These are phyloP conservation scores for Moesziomyces parantarcticus DNA, from an alignment of 1,284 basidiomycete genomes.

Conservation along the genomic window DNA sequence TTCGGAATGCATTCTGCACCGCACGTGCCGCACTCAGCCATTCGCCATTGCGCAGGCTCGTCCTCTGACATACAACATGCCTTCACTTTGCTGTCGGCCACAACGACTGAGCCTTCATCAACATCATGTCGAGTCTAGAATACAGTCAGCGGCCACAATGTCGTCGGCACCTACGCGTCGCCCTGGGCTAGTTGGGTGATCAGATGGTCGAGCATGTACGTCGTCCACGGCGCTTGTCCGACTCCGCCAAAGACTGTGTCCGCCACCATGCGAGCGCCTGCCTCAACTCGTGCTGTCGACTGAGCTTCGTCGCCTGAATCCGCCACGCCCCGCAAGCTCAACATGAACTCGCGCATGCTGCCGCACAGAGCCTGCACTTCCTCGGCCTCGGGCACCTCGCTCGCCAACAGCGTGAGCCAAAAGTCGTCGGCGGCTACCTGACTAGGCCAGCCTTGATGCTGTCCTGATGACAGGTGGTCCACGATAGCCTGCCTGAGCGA, in stretches of 20 bases:
- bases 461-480: conserved; percentile 1
- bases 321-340: background rate
- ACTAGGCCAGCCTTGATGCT: background rate
- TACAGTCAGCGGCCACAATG: too few relatives aligned
- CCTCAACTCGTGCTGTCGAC: background rate
- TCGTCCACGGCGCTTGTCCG: conserved; percentile 21
- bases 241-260: conserved; percentile 26
- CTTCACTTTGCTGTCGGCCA: too few relatives aligned
- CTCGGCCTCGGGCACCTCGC: conserved; percentile 17
- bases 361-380: conserved; percentile 20
- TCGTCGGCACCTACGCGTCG: too few relatives aligned
- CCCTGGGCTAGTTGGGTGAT: conserved; percentile 3
- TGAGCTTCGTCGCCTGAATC: background rate
- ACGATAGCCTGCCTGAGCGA: conserved; percentile 7
- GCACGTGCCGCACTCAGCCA: background rate
- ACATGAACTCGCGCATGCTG: conserved; percentile 14
- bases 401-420: conserved; percentile 12
- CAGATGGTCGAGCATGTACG: conserved; percentile 22
- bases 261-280: conserved; percentile 10
- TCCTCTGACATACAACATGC: background rate
- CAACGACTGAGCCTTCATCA: too few relatives aligned
- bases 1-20: background rate
- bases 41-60: too few relatives aligned
- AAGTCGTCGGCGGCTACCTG: conserved; percentile 1
- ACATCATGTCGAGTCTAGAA: too few relatives aligned